A percentile compares a stretch with the other conserved stretches of the same genome.
These are phyloP conservation scores for Lumnitzera racemosa DNA, from an alignment of 345 rosid species.

Conservation along the genomic window DNA sequence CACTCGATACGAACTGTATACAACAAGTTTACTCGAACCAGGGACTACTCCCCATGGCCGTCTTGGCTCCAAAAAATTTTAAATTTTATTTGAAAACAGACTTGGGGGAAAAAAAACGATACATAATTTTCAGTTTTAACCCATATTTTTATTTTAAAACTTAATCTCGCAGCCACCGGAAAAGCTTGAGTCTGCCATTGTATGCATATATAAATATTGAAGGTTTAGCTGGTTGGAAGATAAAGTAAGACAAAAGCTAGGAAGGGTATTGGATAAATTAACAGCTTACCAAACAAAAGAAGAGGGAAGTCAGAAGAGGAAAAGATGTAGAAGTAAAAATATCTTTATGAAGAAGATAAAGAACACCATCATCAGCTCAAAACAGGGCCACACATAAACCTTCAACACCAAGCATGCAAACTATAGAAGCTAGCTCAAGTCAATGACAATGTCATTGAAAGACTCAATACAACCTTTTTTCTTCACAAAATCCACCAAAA, in stretches of 20 bases:
- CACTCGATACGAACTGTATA: too few relatives aligned
- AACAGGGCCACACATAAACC: conserved; percentile 29
- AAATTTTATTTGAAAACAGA: too few relatives aligned
- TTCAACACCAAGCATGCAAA: conserved; percentile 37
- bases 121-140: too few relatives aligned
- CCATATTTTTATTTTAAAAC: too few relatives aligned
- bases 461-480: neutral
- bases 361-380: conserved; percentile 14
- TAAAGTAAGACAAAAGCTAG: conserved; percentile 11
- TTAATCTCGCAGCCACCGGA: too few relatives aligned
- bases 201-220: neutral
- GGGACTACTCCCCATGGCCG: too few relatives aligned
- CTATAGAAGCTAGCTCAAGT: conserved; percentile 5
- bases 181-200: too few relatives aligned
- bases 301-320: neutral
- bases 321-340: conserved; percentile 26
- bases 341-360: conserved; percentile 36
- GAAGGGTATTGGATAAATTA: conserved; percentile 31
- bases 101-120: too few relatives aligned
- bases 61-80: too few relatives aligned
- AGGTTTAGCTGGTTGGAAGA: conserved; percentile 1
- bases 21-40: too few relatives aligned
- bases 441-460: conserved; percentile 21
- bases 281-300: conserved; percentile 46
- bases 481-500: too few relatives aligned